These are phyloP conservation scores for Trypanosoma melophagium DNA, from an alignment of 208 protist genomes.

Conservation along the genomic window DNA sequence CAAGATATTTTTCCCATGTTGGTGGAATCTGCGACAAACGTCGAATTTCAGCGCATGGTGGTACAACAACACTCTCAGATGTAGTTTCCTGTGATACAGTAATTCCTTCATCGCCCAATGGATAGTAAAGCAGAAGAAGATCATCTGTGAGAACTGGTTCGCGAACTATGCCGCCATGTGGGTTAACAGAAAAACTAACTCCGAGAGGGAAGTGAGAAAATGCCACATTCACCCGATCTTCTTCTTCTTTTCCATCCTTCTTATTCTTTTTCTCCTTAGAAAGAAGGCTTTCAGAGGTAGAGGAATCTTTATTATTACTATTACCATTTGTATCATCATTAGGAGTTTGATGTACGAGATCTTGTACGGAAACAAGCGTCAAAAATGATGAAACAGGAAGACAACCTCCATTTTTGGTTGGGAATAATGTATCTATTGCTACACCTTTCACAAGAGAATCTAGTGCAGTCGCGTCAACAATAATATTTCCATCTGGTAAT, in stretches of 20 bases:
- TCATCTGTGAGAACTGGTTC: constrained; percentile 50
- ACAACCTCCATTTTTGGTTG: background rate
- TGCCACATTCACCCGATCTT: constrained; percentile 30
- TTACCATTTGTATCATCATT: too few species aligned
- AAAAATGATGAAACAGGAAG: constrained; percentile 18
- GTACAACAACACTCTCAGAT: constrained; percentile 10
- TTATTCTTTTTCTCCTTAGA: too few species aligned
- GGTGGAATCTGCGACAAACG: constrained; percentile 36
- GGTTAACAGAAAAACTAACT: constrained; percentile 51
- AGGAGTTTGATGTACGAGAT: too few species aligned
- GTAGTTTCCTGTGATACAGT: background rate
- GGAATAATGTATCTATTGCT: constrained; percentile 15
- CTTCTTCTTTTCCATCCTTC: background rate
- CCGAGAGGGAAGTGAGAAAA: constrained; percentile 48
- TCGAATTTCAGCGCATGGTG: constrained; percentile 32
- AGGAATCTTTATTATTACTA: too few species aligned
- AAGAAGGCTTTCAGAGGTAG: too few species aligned
- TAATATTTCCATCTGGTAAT: background rate
- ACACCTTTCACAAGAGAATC: constrained; percentile 10
- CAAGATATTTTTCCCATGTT: constrained; percentile 42
- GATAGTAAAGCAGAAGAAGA: constrained; percentile 55
- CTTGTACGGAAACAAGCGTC: background rate
- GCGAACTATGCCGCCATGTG: constrained; percentile 33
- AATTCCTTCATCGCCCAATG: constrained; percentile 30
- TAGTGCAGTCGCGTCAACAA: constrained; percentile 4